Base-by-base conservation (phyloP, 805 yeast species). In the Saccharomycopsis sp. region DNA sequence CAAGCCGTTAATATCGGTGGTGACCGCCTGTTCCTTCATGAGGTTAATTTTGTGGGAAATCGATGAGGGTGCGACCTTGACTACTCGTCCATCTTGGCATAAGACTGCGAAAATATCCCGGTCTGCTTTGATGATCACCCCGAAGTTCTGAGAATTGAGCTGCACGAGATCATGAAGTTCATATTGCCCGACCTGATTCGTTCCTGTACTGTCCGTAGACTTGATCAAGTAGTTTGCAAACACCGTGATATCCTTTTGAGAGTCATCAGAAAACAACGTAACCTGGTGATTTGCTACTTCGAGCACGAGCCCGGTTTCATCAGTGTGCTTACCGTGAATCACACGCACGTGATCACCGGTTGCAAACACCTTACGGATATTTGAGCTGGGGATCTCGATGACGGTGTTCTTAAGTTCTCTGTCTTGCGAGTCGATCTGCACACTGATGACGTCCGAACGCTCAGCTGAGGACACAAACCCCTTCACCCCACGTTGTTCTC, bases 261-360 rank as follows among this genome's bases (percentile, higher is more conserved):
- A 85, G 72, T 91, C 91, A 69, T 94, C 97, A 54, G 96, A 86
- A 64, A 94, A 82, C 64, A 94, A 79, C 0, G 96, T 89, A 24
- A 92, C 97, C 61, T 90, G 89, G 68, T 92, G 96, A 54, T 86
- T 88, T 56, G 82, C 81, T 23, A 89, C 82, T 64, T 84, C 80
- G 49, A 94, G 91, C 55, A 94, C 96, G 74, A 94, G 79, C 74
- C 99, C 99, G 41, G 97, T 90, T 68, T 92, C 97, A 67, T 93
- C 97, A 56, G 84, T 78, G 71, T 89, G 96, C 68, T 88, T 90
- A 69, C 99, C 99, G 68, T 85, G 89, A 44, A 88, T 81, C 35
- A 93, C 94, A 59, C 96, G 85, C 22, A 94, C 97, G 70, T 94
- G 97, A 71, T 93, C 98, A 78, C 99, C 99, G 49, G 89, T 84